phyloP scores from a whole-genome alignment of 305 asterid genomes.

The Fraxinus sp. region DNA sequence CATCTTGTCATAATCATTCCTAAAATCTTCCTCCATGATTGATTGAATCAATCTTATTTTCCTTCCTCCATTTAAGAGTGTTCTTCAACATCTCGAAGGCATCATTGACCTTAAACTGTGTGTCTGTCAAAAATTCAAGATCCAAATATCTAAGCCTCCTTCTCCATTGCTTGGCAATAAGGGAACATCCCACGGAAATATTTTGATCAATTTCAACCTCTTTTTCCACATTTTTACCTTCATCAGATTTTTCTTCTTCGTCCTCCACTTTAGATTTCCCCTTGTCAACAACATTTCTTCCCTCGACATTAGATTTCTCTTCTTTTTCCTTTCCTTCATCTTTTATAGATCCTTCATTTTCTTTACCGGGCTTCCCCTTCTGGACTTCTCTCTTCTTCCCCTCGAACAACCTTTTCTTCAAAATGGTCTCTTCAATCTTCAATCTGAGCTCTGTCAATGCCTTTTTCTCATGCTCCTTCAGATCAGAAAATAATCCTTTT shows the following conservation, averaged over 20 bases:
- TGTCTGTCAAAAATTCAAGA: slow-evolving; percentile 53
- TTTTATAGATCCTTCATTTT: slow-evolving; percentile 9
- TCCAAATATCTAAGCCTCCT: slow-evolving; percentile 43
- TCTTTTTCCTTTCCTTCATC: not conserved
- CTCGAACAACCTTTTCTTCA: slow-evolving; percentile 25
- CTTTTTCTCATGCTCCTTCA: slow-evolving; percentile 41
- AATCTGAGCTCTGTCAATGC: slow-evolving; percentile 47
- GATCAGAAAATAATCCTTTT: slow-evolving; percentile 17
- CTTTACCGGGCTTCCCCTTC: not conserved
- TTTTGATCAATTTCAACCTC: slow-evolving; percentile 19
- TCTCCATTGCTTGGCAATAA: slow-evolving; percentile 58
- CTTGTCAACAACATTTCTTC: not conserved
- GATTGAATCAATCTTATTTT: slow-evolving; percentile 47
- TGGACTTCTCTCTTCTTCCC: slow-evolving; percentile 12
- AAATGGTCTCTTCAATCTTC: slow-evolving; percentile 41
- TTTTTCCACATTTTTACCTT: not conserved
- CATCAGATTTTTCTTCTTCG: slow-evolving; percentile 9
- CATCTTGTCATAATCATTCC: slow-evolving; percentile 38
- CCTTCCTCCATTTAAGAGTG: slow-evolving; percentile 55
- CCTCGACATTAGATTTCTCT: slow-evolving; percentile 11
- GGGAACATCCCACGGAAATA: slow-evolving; percentile 57
- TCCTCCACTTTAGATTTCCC: slow-evolving; percentile 23
- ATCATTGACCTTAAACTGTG: slow-evolving; percentile 49
- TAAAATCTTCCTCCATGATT: slow-evolving; percentile 53
- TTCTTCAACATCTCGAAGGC: slow-evolving; percentile 57